Conservation (phyloP, 148 eudicot species). For the Cornus kousa region DNA sequence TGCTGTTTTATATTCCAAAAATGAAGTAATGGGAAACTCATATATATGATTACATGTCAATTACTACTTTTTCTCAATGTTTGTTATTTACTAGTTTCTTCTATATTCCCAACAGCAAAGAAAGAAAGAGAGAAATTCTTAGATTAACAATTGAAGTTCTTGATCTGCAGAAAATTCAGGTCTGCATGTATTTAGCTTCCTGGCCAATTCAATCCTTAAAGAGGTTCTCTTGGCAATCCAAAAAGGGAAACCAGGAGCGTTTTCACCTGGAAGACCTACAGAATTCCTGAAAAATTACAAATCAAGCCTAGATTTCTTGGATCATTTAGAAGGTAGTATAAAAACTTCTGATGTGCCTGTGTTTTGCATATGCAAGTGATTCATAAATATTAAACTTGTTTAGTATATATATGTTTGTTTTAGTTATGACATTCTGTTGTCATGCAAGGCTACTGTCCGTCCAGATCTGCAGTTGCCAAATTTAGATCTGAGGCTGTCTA, state of each 20-base stretch:
- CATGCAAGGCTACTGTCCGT: slow-evolving; percentile 77
- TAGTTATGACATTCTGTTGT: slow-evolving; percentile 24
- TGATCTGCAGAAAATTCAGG: slow-evolving; percentile 90
- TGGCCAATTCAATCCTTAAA: slow-evolving; percentile 91
- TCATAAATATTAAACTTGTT: not conserved
- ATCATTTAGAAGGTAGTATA: slow-evolving; percentile 78
- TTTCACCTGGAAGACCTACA: slow-evolving; percentile 96
- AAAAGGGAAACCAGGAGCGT: slow-evolving; percentile 92
- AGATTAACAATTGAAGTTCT: slow-evolving; percentile 1
- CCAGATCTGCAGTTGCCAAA: slow-evolving; percentile 71
- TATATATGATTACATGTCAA: not conserved
- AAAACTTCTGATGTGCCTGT: not conserved
- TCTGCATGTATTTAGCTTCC: slow-evolving; percentile 90
- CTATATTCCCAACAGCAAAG: not conserved
- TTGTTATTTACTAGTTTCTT: not conserved
- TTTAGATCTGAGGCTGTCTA: slow-evolving; percentile 82
- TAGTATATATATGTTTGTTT: slow-evolving; percentile 11
- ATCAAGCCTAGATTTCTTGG: slow-evolving; percentile 80
- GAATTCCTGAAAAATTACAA: slow-evolving; percentile 88
- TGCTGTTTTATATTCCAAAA: not conserved
- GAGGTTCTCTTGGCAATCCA: slow-evolving; percentile 82
- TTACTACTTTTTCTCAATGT: not conserved
- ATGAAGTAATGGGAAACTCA: not conserved
- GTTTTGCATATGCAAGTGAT: slow-evolving; percentile 1
- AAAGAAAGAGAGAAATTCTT: not conserved